Conservation (phyloP, 2,329 filamentous ascomycete species). For the Stagonosporopsis chrysanthemi region DNA sequence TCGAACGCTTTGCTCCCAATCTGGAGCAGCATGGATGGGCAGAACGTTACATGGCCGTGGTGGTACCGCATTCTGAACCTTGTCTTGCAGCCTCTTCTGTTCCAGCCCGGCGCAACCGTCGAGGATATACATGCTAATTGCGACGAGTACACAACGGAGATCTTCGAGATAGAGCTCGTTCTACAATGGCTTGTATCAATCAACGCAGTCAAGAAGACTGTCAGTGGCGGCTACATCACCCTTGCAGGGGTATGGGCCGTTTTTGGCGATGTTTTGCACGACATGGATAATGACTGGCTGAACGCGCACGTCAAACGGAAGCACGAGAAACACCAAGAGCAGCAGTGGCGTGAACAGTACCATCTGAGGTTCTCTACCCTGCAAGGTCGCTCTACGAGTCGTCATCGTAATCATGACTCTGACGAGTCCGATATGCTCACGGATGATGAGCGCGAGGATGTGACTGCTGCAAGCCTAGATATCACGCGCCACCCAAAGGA, state of each 20-base stretch:
- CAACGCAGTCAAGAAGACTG: conserved; percentile 30
- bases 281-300: conserved; percentile 40
- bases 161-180: conserved; percentile 45
- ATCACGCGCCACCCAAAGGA: conserved; percentile 30
- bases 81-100: conserved; percentile 68
- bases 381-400: conserved; percentile 6
- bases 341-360: conserved; percentile 35
- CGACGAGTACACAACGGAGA: conserved; percentile 34
- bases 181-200: conserved; percentile 41
- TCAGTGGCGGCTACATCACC: conserved; percentile 33
- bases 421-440: conserved; percentile 3
- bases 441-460: background rate
- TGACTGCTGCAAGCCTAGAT: conserved; percentile 9
- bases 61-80: conserved; percentile 72
- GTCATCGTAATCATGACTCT: background rate
- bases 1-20: conserved; percentile 65
- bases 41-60: conserved; percentile 60
- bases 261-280: conserved; percentile 42
- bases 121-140: conserved; percentile 59
- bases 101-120: conserved; percentile 65
- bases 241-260: conserved; percentile 39
- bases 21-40: conserved; percentile 75
- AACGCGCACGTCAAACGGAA: conserved; percentile 41
- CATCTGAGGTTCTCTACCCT: conserved; percentile 29
- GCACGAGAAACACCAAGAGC: conserved; percentile 27